These are phyloP conservation scores for Globisporangium canariense DNA, from an alignment of 352 stramenopile genomes.

Conservation along the genomic window DNA sequence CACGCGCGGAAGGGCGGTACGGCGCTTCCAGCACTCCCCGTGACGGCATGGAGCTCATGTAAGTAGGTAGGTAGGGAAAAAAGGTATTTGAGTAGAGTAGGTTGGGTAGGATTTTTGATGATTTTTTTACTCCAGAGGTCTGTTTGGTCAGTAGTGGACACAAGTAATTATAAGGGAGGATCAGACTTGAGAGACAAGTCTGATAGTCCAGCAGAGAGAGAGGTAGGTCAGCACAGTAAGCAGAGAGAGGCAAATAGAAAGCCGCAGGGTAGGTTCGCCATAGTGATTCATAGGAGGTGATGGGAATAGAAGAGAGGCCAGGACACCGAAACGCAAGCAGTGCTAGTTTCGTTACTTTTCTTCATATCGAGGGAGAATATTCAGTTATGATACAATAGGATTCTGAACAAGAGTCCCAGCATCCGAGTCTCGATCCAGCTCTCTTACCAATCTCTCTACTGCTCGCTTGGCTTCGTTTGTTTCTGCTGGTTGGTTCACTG, in stretches of 20 bases:
- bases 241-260: not conserved
- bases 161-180: not conserved
- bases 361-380: not conserved
- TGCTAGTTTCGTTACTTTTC: not conserved
- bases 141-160: not conserved
- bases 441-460: not conserved
- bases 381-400: constrained; percentile 15
- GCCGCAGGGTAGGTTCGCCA: not conserved
- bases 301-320: not conserved
- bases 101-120: constrained; percentile 1
- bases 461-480: not conserved
- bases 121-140: not conserved
- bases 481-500: not conserved
- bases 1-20: not conserved
- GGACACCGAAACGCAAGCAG: not conserved
- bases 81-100: constrained; percentile 1
- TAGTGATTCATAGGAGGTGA: not conserved
- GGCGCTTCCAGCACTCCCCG: constrained; percentile 10
- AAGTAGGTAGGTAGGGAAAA: not conserved
- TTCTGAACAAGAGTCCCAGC: constrained; percentile 1
- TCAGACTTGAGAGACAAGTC: not conserved
- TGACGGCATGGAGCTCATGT: constrained; percentile 3
- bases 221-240: not conserved
- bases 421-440: not conserved
- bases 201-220: not conserved